A percentile compares a stretch with the other conserved stretches of the same genome.
Conservation (phyloP, 2,329 filamentous ascomycete genomes). For the Pseudocercospora cruenta region DNA sequence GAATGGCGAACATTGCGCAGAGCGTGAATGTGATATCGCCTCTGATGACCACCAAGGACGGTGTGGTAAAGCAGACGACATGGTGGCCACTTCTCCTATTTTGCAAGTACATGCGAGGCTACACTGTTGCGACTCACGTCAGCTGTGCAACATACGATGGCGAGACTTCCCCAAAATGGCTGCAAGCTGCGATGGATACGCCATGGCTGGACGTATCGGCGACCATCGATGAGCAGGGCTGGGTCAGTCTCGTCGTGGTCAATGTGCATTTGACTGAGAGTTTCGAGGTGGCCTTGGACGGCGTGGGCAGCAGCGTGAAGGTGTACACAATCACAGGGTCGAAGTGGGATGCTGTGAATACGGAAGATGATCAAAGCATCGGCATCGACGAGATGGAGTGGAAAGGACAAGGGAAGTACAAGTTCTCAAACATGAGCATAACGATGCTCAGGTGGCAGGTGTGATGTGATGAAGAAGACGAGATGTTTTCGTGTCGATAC, state of each 20-base stretch:
- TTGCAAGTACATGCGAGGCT: conserved; percentile 72
- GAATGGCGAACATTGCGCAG: conserved; percentile 78
- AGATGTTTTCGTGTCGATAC: conserved; percentile 1
- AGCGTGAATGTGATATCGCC: conserved; percentile 78
- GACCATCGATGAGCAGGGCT: conserved; percentile 61
- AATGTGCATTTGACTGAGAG: conserved; percentile 67
- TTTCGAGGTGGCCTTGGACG: conserved; percentile 64
- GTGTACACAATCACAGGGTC: conserved; percentile 67
- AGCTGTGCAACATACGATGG: conserved; percentile 67
- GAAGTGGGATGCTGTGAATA: conserved; percentile 63
- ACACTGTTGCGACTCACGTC: conserved; percentile 68
- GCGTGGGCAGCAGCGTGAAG: conserved; percentile 53
- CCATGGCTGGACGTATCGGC: conserved; percentile 73
- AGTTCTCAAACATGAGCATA: conserved; percentile 71
- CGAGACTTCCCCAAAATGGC: conserved; percentile 67
- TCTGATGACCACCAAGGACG: conserved; percentile 69
- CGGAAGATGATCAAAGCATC: conserved; percentile 65
- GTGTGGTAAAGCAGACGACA: conserved; percentile 70
- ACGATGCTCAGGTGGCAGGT: conserved; percentile 65
- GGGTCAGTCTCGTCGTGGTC: conserved; percentile 69
- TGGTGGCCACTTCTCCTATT: conserved; percentile 77
- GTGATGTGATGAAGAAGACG: conserved; percentile 9
- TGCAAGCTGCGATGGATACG: conserved; percentile 66
- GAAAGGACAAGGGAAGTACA: conserved; percentile 65
- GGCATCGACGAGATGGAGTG: conserved; percentile 63